Percentiles rank a stretch among this genome's conserved stretches.
Conservation (phyloP, 108 stramenopile species). For the Pseudonitzschia delicatissima region DNA sequence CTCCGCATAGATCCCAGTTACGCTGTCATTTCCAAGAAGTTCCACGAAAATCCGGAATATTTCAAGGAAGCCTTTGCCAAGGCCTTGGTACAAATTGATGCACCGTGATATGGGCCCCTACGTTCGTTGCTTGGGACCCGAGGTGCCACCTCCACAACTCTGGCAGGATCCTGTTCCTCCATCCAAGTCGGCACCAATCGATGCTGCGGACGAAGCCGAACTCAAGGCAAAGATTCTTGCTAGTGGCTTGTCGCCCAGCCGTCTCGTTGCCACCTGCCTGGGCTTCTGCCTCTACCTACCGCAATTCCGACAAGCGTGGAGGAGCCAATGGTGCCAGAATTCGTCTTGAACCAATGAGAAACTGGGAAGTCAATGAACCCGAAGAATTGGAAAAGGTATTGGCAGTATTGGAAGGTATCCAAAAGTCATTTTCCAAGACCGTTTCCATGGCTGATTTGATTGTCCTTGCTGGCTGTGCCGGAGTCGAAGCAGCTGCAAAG, state of each 20-base stretch:
- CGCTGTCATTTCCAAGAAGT: slow-evolving; percentile 48
- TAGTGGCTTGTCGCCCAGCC: slow-evolving; percentile 45
- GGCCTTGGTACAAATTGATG: slow-evolving; percentile 76
- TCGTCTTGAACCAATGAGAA: slow-evolving; percentile 55
- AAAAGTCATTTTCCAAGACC: slow-evolving; percentile 31
- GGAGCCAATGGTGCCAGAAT: slow-evolving; percentile 76
- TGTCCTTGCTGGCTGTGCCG: slow-evolving; percentile 66
- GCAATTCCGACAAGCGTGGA: slow-evolving; percentile 68
- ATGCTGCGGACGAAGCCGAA: slow-evolving; percentile 31
- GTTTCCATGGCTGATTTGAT: slow-evolving; percentile 76
- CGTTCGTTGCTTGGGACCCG: slow-evolving; percentile 57
- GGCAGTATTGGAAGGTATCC: slow-evolving; percentile 35
- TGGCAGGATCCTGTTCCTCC: slow-evolving; percentile 76
- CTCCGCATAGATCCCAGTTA: slow-evolving; percentile 64
- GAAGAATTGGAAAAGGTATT: slow-evolving; percentile 44
- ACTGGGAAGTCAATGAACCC: slow-evolving; percentile 71
- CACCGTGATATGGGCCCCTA: slow-evolving; percentile 77
- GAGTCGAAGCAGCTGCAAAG: slow-evolving; percentile 60
- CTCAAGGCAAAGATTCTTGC: slow-evolving; percentile 45
- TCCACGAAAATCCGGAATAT: slow-evolving; percentile 47
- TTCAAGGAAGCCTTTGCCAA: slow-evolving; percentile 60
- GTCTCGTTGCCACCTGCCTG: slow-evolving; percentile 64
- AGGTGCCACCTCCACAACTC: slow-evolving; percentile 50
- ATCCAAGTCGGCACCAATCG: slow-evolving; percentile 13
- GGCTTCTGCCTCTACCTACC: slow-evolving; percentile 72